phyloP scores from a whole-genome alignment of 148 eudicot genomes.

The Fallopia convolvulus region DNA sequence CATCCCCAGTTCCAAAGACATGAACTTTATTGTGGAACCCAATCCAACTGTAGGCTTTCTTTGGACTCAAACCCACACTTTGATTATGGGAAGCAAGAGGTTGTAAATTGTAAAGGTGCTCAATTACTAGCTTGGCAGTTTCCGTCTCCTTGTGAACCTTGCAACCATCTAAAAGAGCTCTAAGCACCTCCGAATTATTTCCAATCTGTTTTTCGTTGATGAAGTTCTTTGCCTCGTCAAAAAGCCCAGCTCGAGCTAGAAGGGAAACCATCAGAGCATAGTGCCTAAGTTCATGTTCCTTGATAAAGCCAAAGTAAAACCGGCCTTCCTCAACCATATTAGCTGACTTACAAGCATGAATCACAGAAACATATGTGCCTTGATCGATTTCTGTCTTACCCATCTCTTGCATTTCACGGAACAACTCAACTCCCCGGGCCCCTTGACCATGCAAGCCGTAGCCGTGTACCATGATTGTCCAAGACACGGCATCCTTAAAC shows the following conservation, averaged over 20 bases:
- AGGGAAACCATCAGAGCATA: slow-evolving; percentile 52
- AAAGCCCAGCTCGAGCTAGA: slow-evolving; percentile 47
- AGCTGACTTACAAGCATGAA: slow-evolving; percentile 51
- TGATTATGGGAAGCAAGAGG: slow-evolving; percentile 48
- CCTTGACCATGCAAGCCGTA: slow-evolving; percentile 59
- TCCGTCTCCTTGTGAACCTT: slow-evolving; percentile 31
- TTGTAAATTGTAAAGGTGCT: slow-evolving; percentile 45
- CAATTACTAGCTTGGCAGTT: slow-evolving; percentile 37
- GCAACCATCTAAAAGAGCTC: slow-evolving; percentile 60
- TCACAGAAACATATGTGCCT: slow-evolving; percentile 34
- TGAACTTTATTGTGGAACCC: slow-evolving; percentile 60
- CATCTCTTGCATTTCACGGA: slow-evolving; percentile 33
- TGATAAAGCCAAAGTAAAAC: slow-evolving; percentile 32
- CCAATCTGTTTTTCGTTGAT: slow-evolving; percentile 30
- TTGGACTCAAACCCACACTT: slow-evolving; percentile 38
- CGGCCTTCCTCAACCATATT: slow-evolving; percentile 45
- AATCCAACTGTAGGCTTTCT: slow-evolving; percentile 67
- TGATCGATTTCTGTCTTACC: slow-evolving; percentile 28
- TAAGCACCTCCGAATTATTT: slow-evolving; percentile 33
- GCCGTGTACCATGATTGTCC: slow-evolving; percentile 72
- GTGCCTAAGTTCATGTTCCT: slow-evolving; percentile 40
- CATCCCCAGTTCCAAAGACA: slow-evolving; percentile 64
- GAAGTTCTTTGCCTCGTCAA: slow-evolving; percentile 42
- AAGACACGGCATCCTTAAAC: slow-evolving; percentile 47
- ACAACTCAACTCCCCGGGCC: slow-evolving; percentile 39